Percentiles rank a stretch among this genome's conserved stretches.
These are phyloP conservation scores for Colletotrichum sojae DNA, from an alignment of 2,329 filamentous ascomycete species.

Conservation along the genomic window DNA sequence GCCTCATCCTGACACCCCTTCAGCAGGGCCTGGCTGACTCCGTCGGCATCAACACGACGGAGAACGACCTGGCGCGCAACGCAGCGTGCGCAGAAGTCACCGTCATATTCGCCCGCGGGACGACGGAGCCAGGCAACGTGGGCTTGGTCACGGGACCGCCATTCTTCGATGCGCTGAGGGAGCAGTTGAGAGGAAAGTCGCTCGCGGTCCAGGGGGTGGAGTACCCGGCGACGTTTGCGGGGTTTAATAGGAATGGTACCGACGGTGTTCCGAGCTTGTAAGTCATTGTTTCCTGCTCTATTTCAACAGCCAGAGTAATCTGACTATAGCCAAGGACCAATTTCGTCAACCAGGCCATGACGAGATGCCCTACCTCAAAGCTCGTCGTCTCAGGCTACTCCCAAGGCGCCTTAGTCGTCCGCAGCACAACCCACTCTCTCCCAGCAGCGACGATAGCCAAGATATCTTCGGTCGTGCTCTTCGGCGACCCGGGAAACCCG, in stretches of 20 bases:
- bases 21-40: slow-evolving; percentile 37
- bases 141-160: slow-evolving; percentile 46
- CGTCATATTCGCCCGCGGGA: slow-evolving; percentile 49
- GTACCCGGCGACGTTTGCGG: slow-evolving; percentile 47
- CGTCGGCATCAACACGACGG: slow-evolving; percentile 38
- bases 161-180: slow-evolving; percentile 43
- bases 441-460: slow-evolving; percentile 44
- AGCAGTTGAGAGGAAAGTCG: slow-evolving; percentile 30
- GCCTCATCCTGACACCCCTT: slow-evolving; percentile 25
- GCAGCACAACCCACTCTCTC: slow-evolving; percentile 45
- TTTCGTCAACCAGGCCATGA: slow-evolving; percentile 47
- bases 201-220: slow-evolving; percentile 46
- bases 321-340: no score
- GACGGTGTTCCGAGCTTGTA: slow-evolving; percentile 45
- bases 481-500: slow-evolving; percentile 47
- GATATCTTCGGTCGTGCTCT: slow-evolving; percentile 48
- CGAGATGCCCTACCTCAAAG: slow-evolving; percentile 44
- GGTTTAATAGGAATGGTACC: slow-evolving; percentile 44
- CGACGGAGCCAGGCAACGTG: slow-evolving; percentile 48
- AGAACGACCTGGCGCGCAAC: slow-evolving; percentile 34
- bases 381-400: slow-evolving; percentile 47
- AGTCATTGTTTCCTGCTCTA: slow-evolving; percentile 11
- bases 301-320: not conserved
- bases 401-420: slow-evolving; percentile 47
- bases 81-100: slow-evolving; percentile 46